A percentile compares a stretch with the other conserved stretches of the same genome.
phyloP scores from a whole-genome alignment of 1,284 basidiomycete species.

The Trichosporon asahii region DNA sequence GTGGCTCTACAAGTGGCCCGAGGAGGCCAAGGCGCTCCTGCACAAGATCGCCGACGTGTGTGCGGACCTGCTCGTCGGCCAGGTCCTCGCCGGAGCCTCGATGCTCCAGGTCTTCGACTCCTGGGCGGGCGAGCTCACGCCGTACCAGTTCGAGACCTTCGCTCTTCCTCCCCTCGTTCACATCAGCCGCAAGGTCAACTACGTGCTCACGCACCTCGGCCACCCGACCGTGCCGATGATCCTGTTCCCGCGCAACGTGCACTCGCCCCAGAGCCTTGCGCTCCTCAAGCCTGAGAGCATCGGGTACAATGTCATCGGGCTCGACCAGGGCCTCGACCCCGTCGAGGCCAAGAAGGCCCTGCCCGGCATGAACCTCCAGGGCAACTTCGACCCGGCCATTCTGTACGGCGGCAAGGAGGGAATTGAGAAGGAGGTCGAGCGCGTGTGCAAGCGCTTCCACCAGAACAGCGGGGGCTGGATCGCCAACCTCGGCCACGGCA shows the following conservation, averaged over 20 bases:
- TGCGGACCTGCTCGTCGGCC: conserved; percentile 80
- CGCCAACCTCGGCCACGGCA: conserved; percentile 94
- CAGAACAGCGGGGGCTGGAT: conserved; percentile 69
- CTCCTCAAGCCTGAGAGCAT: conserved; percentile 52
- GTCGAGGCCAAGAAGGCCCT: conserved; percentile 60
- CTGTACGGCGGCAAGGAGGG: conserved; percentile 83
- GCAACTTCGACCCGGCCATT: conserved; percentile 88
- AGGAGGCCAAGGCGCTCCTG: conserved; percentile 72
- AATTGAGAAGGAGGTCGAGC: conserved; percentile 80
- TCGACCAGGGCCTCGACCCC: conserved; percentile 85
- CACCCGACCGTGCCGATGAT: conserved; percentile 72
- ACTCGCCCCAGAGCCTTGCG: conserved; percentile 54
- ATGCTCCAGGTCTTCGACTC: conserved; percentile 94
- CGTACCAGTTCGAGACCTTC: conserved; percentile 72
- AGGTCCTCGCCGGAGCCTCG: conserved; percentile 91
- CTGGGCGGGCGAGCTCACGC: conserved; percentile 84
- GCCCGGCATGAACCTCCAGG: conserved; percentile 73
- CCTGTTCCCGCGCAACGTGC: conserved; percentile 90
- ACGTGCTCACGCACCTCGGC: conserved; percentile 58
- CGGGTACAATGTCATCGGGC: conserved; percentile 79
- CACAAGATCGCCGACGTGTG: conserved; percentile 75
- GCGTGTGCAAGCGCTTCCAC: conserved; percentile 73
- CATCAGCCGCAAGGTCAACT: conserved; percentile 59
- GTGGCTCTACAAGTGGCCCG: conserved; percentile 86
- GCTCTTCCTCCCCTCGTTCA: conserved; percentile 51